Evolutionary conservation across 352 stramenopile species (phyloP).

Genomic region (Phytopythium aichiense): DNA sequence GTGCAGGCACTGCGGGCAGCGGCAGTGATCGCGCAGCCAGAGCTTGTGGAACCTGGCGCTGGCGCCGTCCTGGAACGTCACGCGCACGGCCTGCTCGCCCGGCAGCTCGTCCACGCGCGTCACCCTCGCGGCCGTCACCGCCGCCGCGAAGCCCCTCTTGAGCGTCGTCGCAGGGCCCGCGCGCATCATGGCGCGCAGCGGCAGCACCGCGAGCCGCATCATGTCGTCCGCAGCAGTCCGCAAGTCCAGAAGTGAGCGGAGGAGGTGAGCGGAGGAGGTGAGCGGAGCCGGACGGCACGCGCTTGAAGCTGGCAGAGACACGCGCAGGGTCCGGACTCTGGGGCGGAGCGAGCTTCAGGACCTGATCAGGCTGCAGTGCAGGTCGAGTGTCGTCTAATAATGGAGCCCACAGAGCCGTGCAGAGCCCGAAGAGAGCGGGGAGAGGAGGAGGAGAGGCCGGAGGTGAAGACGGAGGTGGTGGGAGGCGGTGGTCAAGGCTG

Average conservation of each 20-base stretch:
- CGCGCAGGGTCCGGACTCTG: neutral
- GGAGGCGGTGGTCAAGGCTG: neutral
- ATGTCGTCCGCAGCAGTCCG: neutral
- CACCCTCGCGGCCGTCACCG: slow-evolving; percentile 9
- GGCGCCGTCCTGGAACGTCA: slow-evolving; percentile 77
- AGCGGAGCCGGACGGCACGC: neutral
- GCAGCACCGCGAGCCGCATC: slow-evolving; percentile 1
- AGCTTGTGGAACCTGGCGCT: slow-evolving; percentile 81
- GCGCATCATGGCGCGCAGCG: neutral
- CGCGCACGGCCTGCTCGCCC: slow-evolving; percentile 41
- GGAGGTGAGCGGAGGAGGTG: neutral
- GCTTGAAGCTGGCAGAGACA: slow-evolving; percentile 2
- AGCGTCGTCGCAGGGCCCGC: neutral
- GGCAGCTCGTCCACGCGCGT: slow-evolving; percentile 48
- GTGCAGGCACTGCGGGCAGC: slow-evolving; percentile 58
- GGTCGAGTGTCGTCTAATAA: too few relatives aligned
- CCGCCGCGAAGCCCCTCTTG: neutral
- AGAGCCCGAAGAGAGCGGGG: neutral
- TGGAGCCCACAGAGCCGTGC: neutral
- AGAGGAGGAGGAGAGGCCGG: neutral
- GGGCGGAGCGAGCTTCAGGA: too few relatives aligned
- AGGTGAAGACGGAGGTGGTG: neutral
- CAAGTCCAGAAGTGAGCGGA: neutral
- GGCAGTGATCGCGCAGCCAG: slow-evolving; percentile 85
- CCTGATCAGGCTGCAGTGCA: too few relatives aligned